Conservation (phyloP, 2,329 filamentous ascomycete species). For the Colletotrichum tamarilloi region DNA sequence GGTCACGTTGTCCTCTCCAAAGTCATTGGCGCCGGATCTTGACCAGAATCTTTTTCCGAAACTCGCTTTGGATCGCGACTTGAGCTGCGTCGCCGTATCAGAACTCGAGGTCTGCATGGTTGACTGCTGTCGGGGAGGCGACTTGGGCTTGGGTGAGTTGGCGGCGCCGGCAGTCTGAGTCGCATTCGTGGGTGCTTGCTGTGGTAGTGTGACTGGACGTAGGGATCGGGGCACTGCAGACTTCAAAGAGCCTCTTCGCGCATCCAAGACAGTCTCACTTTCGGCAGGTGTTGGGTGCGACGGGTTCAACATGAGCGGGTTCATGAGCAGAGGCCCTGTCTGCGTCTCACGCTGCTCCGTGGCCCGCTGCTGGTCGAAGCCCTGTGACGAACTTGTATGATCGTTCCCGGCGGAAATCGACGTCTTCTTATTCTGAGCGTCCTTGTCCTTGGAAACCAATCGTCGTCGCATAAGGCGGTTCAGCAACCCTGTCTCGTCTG, state of each 20-base stretch:
- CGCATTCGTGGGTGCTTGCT: not conserved
- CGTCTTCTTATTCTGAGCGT: conserved; percentile 16
- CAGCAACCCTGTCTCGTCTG: conserved; percentile 23
- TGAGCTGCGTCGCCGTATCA: conserved; percentile 10
- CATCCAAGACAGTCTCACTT: conserved; percentile 8
- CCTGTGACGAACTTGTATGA: not conserved
- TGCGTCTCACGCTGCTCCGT: not conserved
- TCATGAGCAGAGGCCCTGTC: conserved; percentile 1
- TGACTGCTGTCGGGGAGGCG: not conserved
- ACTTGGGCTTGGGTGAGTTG: not conserved
- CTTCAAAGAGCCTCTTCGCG: not conserved
- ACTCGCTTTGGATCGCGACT: conserved; percentile 25
- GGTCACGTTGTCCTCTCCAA: conserved; percentile 17
- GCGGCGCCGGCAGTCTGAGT: not conserved
- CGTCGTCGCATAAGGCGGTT: conserved; percentile 27
- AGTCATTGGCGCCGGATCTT: conserved; percentile 29
- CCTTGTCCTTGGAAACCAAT: conserved; percentile 22
- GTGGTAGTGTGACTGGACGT: conserved; percentile 8
- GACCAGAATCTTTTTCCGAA: conserved; percentile 37
- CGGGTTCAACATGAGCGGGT: not conserved
- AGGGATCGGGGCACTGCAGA: conserved; percentile 23
- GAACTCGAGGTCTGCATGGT: not conserved
- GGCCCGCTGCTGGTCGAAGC: not conserved
- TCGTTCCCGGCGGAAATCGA: conserved; percentile 3
- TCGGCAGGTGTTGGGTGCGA: conserved; percentile 1